phyloP scores from a whole-genome alignment of 1,139 yeast species.

The Sugiyamaella novakii region DNA sequence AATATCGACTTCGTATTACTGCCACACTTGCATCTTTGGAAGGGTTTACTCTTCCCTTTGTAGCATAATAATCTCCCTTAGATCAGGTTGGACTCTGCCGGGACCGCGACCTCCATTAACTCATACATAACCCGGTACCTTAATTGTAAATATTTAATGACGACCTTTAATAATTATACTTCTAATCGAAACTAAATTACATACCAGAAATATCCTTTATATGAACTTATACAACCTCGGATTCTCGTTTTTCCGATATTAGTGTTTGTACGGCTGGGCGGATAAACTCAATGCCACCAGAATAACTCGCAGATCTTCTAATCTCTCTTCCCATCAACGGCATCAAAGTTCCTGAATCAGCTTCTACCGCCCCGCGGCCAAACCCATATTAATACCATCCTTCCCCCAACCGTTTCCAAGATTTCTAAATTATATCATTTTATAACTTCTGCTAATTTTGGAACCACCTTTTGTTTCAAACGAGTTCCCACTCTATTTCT shows the following conservation, averaged over 20 bases:
- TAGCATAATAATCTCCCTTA: background rate
- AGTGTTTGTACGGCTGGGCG: background rate
- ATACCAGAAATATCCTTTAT: too few species aligned
- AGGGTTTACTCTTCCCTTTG: conserved; percentile 14
- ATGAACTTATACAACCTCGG: too few species aligned
- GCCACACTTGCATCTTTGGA: conserved; percentile 21
- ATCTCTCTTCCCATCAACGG: background rate
- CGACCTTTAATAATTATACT: too few species aligned
- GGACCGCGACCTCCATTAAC: too few species aligned
- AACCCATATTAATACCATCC: background rate
- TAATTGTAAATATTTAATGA: background rate
- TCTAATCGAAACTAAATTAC: too few species aligned
- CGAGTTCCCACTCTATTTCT: too few species aligned
- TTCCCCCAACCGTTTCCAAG: background rate
- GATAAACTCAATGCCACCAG: conserved; percentile 2
- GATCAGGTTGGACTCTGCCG: too few species aligned
- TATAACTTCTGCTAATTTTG: too few species aligned
- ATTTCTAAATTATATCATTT: too few species aligned
- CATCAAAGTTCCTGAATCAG: conserved; percentile 5
- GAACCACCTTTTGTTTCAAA: too few species aligned
- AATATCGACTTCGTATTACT: conserved; percentile 36
- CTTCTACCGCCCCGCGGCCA: background rate
- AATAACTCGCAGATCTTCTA: background rate
- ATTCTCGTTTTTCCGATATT: too few species aligned
- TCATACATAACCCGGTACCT: too few species aligned